Conservation (phyloP, 768 basidiomycete species). For the Filobasidium wieringae region DNA sequence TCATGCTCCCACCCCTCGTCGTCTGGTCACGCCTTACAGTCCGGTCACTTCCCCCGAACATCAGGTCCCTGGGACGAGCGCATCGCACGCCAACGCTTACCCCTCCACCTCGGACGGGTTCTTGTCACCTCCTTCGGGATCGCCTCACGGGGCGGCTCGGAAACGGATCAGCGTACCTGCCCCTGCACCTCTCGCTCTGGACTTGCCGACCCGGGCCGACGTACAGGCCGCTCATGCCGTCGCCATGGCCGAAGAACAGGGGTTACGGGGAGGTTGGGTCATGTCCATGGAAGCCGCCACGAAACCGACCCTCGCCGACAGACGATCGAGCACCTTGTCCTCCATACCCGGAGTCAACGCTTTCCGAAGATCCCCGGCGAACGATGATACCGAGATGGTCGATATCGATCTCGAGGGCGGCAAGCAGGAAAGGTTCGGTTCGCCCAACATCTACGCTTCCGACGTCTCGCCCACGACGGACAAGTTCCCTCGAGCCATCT, state of each 20-base stretch:
- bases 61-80: conserved; percentile 1
- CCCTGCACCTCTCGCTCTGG: conserved; percentile 29
- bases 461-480: background rate
- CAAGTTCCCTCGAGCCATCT: background rate
- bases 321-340: background rate
- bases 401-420: conserved; percentile 40
- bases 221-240: conserved; percentile 38
- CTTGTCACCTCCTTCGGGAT: conserved; percentile 31
- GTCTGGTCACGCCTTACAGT: conserved; percentile 30
- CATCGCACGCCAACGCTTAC: conserved; percentile 22
- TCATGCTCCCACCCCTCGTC: background rate
- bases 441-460: background rate
- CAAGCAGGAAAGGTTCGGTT: conserved; percentile 27
- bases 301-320: background rate
- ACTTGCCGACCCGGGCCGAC: conserved; percentile 39
- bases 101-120: conserved; percentile 16
- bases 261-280: conserved; percentile 39
- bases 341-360: background rate
- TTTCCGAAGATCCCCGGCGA: background rate
- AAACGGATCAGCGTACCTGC: background rate
- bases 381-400: conserved; percentile 28
- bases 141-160: conserved; percentile 16
- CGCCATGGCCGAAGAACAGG: conserved; percentile 30
- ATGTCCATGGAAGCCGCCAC: conserved; percentile 22
- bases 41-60: conserved; percentile 2